Percentiles rank a stretch among this genome's conserved stretches.
phyloP scores from a whole-genome alignment of 176 grass and related monocot genomes.

The Leersia perrieri region DNA sequence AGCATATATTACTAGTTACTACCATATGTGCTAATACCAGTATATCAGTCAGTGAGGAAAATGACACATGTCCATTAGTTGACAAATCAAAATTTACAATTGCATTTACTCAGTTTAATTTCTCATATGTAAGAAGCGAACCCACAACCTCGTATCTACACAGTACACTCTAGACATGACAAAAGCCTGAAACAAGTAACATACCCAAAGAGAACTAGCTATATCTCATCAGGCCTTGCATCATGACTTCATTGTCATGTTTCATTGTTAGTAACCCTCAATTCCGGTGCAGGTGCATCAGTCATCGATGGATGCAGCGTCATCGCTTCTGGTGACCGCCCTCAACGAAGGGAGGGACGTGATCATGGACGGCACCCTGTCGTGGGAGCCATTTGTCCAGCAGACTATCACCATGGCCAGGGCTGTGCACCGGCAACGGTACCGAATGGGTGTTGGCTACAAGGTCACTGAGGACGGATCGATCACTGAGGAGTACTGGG shows the following conservation, averaged over 20 bases:
- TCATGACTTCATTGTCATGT: neutral
- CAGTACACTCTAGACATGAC: neutral
- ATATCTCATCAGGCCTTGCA: neutral
- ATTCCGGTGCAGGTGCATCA: constrained; percentile 82
- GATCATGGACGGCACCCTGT: constrained; percentile 94
- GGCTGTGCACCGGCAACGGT: constrained; percentile 68
- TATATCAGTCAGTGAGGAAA: neutral
- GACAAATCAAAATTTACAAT: constrained; percentile 1
- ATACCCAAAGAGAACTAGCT: neutral
- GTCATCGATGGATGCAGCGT: constrained; percentile 83
- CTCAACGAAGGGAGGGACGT: constrained; percentile 92
- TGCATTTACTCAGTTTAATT: neutral
- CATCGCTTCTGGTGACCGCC: constrained; percentile 83
- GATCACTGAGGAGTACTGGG: constrained; percentile 84
- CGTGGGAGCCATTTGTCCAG: constrained; percentile 84
- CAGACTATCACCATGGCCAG: constrained; percentile 87
- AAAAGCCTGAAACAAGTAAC: neutral
- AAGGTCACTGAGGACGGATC: constrained; percentile 72
- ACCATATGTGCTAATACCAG: neutral
- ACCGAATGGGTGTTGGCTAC: constrained; percentile 87
- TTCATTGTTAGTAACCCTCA: neutral
- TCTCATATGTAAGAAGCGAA: neutral
- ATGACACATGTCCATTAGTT: neutral
- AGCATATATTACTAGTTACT: neutral
- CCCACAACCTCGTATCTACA: neutral